Evolutionary conservation across 306 rosid species (phyloP), one percentile per base, ranked within the genome.

Genomic region (Vicia villosa): DNA sequence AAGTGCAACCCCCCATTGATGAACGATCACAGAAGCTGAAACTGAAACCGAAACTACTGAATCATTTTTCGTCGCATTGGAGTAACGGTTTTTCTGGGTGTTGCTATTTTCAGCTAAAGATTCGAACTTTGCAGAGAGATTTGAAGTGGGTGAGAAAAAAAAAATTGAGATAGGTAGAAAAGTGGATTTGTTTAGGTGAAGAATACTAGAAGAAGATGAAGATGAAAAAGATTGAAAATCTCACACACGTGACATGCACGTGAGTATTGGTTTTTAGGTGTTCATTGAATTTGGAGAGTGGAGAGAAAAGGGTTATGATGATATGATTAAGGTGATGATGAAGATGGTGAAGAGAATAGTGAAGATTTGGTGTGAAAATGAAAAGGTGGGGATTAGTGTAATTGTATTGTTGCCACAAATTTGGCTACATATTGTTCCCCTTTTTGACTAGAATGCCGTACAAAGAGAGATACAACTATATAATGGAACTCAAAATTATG

Each of bases 1-100:
- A 95, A 34, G 97, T 89, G 82, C 97, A 95, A 68, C 73, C 79
- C 73, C 99, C 99, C 99, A 95, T 79, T 91, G 84, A 11, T 49
- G 65, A 21, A 43, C 47, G 62, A 73, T 72, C 74, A 76, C 57
- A 37, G 50, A 77, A 81, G 66, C 47, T 54, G 52, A 46, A 41
- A 42, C 3, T 24, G 38, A 34, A 45, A 6, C 10, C 7, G 40
- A 32, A 52, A 54, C 56, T 55, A 79, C 32, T 26, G 75, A 67
- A 71, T 63, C 72, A 75, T 65, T 40, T 52, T 36, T 19, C 8
- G 49, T 11, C 51, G 49, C 87, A 83, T 80, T 81, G 63, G 13
- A 43, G 13, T 1, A n/a, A 74, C 22, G 14, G 38, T 7, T 60
- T 6, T 72, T 21, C 20, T 63, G 81, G 74, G 81, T 73, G 1